Evolutionary conservation across 345 rosid genomes (phyloP).

Genomic region (Citrus australasica): DNA sequence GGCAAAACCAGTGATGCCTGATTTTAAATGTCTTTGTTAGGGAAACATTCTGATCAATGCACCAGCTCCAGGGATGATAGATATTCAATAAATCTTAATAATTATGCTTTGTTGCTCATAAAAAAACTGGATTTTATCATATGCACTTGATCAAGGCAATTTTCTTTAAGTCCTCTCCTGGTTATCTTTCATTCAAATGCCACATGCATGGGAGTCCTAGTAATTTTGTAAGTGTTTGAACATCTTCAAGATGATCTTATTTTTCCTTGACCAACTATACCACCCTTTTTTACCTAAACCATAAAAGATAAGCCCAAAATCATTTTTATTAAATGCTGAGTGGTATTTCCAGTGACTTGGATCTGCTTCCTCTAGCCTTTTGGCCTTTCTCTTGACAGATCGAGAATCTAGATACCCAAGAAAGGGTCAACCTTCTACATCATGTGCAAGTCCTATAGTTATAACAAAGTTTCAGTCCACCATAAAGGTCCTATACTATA

Average conservation of each 20-base stretch:
- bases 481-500: not conserved
- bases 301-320: not conserved
- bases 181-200: not conserved
- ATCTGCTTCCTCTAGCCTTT: not conserved
- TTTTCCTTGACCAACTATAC: not conserved
- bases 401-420: not conserved
- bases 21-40: not conserved
- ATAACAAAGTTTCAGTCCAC: not conserved
- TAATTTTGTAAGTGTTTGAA: not conserved
- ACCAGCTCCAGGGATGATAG: not conserved
- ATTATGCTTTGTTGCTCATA: not conserved
- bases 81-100: not conserved
- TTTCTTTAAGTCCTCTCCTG: not conserved
- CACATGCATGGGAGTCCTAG: not conserved
- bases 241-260: not conserved
- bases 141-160: not conserved
- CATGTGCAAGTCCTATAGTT: not conserved
- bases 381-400: not conserved
- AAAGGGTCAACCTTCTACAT: not conserved
- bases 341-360: not conserved
- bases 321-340: not conserved
- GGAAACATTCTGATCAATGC: not conserved
- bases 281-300: not conserved
- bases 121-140: not conserved
- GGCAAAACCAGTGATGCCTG: not conserved